phyloP scores from a whole-genome alignment of 2,329 filamentous ascomycete genomes.

The Penicillium capsulatum region DNA sequence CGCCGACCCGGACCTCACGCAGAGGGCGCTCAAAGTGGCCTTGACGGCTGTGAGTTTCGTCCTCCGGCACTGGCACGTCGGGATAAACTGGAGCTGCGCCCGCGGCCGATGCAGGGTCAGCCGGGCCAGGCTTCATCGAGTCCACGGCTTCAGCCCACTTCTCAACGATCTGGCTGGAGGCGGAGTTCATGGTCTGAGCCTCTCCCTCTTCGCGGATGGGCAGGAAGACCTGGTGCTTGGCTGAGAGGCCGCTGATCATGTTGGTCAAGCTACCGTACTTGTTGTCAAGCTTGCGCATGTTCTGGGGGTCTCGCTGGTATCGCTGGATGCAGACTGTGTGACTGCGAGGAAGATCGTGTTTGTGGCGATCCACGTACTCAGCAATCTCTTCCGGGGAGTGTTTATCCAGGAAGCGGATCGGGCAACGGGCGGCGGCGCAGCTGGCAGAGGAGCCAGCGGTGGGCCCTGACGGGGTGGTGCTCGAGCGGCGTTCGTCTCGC shows the following conservation, averaged over 20 bases:
- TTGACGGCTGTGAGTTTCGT: constrained; percentile 61
- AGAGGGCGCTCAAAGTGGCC: constrained; percentile 78
- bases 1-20: constrained; percentile 86
- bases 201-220: constrained; percentile 44
- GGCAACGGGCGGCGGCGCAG: constrained; percentile 69
- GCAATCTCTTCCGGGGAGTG: constrained; percentile 92
- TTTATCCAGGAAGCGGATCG: constrained; percentile 87
- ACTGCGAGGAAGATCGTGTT: constrained; percentile 88
- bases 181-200: constrained; percentile 31
- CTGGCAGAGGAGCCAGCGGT: constrained; percentile 61
- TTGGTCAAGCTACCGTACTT: constrained; percentile 90
- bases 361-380: constrained; percentile 89
- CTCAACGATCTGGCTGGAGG: constrained; percentile 68
- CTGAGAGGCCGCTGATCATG: constrained; percentile 88
- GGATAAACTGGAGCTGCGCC: background rate
- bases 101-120: constrained; percentile 13
- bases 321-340: constrained; percentile 88
- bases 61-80: constrained; percentile 37
- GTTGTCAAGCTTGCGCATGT: constrained; percentile 82
- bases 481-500: constrained; percentile 43
- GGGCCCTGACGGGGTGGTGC: constrained; percentile 37
- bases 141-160: constrained; percentile 80
- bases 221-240: constrained; percentile 83
- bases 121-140: constrained; percentile 40
- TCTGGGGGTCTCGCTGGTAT: constrained; percentile 80